Evolutionary conservation across 1,284 basidiomycete genomes (phyloP).

Genomic region (Blastosporella zonata): DNA sequence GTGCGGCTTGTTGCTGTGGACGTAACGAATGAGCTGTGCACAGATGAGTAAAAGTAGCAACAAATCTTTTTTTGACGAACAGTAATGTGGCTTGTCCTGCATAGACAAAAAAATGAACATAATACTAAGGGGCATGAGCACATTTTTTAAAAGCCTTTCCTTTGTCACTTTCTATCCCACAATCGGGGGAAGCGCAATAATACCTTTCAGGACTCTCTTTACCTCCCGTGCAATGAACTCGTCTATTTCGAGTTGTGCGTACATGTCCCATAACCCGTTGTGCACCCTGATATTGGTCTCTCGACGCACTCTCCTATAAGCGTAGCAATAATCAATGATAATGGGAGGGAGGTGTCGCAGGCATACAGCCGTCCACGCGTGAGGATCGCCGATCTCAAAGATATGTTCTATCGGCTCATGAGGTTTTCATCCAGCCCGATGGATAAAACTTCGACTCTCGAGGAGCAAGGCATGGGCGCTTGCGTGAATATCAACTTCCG

Average conservation of each 20-base stretch:
- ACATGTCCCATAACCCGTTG: background rate
- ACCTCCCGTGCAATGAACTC: background rate
- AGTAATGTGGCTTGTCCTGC: conserved; percentile 8
- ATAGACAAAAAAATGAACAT: background rate
- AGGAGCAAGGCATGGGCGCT: conserved; percentile 8
- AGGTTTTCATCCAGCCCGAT: conserved; percentile 1
- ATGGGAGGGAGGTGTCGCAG: conserved; percentile 3
- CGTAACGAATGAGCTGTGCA: background rate
- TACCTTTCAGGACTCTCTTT: conserved; percentile 6
- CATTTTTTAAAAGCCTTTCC: conserved; percentile 6
- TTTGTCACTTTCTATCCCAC: conserved; percentile 7
- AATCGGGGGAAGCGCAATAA: conserved; percentile 4
- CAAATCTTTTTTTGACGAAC: conserved; percentile 9
- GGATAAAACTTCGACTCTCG: conserved; percentile 4
- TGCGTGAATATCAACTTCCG: conserved; percentile 3
- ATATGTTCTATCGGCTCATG: conserved; percentile 5
- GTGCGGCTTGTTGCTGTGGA: background rate
- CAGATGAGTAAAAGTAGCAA: background rate
- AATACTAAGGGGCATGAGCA: too few species aligned
- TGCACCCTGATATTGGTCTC: conserved; percentile 3
- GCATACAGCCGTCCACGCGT: conserved; percentile 3
- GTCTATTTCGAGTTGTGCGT: background rate
- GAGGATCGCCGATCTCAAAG: conserved; percentile 4
- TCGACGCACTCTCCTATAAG: conserved; percentile 2
- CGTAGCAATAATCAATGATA: conserved; percentile 1